Evolutionary conservation across 768 basidiomycete species (phyloP).

Genomic region (Boletus patriciae): DNA sequence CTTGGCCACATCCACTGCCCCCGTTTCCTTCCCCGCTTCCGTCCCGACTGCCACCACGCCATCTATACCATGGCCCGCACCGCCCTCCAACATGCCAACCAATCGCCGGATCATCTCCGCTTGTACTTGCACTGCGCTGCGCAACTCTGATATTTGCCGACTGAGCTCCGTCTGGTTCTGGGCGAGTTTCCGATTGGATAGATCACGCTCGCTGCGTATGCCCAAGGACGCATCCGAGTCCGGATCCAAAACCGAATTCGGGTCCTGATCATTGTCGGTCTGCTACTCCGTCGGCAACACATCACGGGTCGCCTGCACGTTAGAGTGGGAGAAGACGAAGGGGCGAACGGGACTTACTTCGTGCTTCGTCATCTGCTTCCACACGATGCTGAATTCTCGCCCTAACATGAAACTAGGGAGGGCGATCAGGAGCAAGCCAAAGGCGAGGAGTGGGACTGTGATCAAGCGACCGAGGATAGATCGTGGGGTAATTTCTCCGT

Average conservation of each 20-base stretch:
- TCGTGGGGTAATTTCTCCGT: constrained; percentile 88
- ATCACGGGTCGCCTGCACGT: neutral
- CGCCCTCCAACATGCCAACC: constrained; percentile 18
- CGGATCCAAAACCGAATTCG: neutral
- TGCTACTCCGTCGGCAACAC: neutral
- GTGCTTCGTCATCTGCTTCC: constrained; percentile 72
- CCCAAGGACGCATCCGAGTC: constrained; percentile 2
- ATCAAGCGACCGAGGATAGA: constrained; percentile 85
- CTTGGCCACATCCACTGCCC: neutral
- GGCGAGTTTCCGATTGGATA: constrained; percentile 60
- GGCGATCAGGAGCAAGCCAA: constrained; percentile 85
- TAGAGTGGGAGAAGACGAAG: neutral
- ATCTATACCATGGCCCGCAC: neutral
- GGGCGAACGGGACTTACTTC: constrained; percentile 35
- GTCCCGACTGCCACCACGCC: neutral
- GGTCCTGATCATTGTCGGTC: neutral
- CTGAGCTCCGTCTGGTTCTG: constrained; percentile 68
- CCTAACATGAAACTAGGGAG: constrained; percentile 91
- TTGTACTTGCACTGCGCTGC: constrained; percentile 56
- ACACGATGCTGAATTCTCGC: constrained; percentile 86
- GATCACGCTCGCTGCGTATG: constrained; percentile 36
- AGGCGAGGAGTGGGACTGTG: constrained; percentile 83
- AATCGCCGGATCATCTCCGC: constrained; percentile 46
- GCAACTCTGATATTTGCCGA: constrained; percentile 60
- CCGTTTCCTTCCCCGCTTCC: neutral